Evolutionary conservation across 192 early-diverging fungal species (phyloP), one percentile per base, ranked within the genome.

Genomic region (Obelidium mucronatum): DNA sequence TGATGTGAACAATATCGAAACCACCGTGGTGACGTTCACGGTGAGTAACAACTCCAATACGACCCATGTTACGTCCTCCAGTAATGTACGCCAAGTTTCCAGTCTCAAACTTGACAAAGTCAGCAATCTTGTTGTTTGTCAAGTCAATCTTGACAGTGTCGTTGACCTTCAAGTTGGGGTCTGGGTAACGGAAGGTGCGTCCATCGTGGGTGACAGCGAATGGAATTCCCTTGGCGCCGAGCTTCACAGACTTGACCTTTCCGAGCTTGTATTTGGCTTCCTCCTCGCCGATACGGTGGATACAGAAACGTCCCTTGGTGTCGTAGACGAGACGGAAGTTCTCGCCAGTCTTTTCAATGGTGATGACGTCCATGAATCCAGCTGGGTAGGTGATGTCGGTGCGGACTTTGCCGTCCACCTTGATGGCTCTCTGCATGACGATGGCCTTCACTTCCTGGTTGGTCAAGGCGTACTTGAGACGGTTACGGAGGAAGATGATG

Each of bases 321-420:
- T 99, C 98, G 90, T 96, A 98, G 85, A 99, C 89, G 73, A 99
- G 92, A 86, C 98, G 97, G 93, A 99, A 99, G 90, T 98, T 93
- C 91, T 99, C 96, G 82, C 94, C 94, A 79, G 96, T 97, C 91
- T 92, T 92, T 81, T 96, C 94, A 67, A 96, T 95, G 73, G 91
- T 78, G 86, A 96, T 94, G 82, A 92, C 93, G 84, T 96, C 97
- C 94, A 98, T 93, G 90, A 96, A 97, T 53, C 97, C 97, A 75
- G 97, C 88, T 71, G 97, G 97, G 92, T 90, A 98, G 83, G 95
- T 98, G 73, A 87, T 82, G 85, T 98, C 97, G 59, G 97, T 98
- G 78, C 95, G 92, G 80, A 95, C 94, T 91, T 98, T 98, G 33
- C 95, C 95, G 85, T 99, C 98, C 76, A 99, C 96, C 92, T 99